Conservation (phyloP, 1,139 yeast genomes). For the Taphrina communis region DNA sequence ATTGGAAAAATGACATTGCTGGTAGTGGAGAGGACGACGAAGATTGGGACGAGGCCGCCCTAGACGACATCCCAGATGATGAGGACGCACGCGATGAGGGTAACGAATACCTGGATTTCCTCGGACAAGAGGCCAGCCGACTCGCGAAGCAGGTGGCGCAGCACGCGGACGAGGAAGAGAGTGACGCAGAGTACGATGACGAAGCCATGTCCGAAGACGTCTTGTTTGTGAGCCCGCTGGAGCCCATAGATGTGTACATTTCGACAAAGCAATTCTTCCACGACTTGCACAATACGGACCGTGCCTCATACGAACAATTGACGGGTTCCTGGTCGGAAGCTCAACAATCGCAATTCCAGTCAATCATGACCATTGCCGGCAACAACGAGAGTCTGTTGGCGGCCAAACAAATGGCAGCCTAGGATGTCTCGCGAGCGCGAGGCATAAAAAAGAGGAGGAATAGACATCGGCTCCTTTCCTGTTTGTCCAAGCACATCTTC, state of each 20-base stretch:
- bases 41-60: constrained; percentile 57
- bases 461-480: too few relatives aligned
- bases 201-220: constrained; percentile 80
- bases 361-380: constrained; percentile 34
- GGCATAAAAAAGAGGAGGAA: background rate
- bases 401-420: constrained; percentile 8
- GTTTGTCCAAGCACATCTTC: background rate
- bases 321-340: constrained; percentile 28
- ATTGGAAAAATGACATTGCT: constrained; percentile 52
- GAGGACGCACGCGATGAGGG: constrained; percentile 54
- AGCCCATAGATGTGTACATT: constrained; percentile 67
- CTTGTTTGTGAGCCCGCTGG: constrained; percentile 76
- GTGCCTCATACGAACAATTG: constrained; percentile 41
- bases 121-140: constrained; percentile 49
- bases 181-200: constrained; percentile 55
- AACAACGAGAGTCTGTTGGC: constrained; percentile 10
- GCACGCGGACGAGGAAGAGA: constrained; percentile 47
- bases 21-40: constrained; percentile 52
- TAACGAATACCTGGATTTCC: constrained; percentile 50
- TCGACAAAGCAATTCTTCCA: constrained; percentile 58
- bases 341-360: constrained; percentile 35
- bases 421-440: background rate
- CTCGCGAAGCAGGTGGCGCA: constrained; percentile 42
- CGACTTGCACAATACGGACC: constrained; percentile 51
- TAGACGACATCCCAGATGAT: constrained; percentile 54